Percentiles rank a stretch among this genome's conserved stretches.
Evolutionary conservation across 331 rosid genomes (phyloP).

Genomic region (Rosa hybrid): DNA sequence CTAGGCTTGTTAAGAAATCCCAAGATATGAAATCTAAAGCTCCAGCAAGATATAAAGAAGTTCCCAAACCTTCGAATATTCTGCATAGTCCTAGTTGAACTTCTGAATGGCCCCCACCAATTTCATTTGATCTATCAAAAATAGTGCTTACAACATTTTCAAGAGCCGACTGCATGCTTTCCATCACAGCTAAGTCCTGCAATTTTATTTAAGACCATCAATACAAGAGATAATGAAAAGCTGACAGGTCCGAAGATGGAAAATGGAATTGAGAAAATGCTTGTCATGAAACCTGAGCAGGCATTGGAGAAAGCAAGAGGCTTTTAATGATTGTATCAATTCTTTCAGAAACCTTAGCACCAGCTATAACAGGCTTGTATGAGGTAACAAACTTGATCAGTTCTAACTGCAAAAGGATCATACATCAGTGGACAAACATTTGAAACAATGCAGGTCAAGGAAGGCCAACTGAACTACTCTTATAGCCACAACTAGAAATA

Average conservation of each 20-base stretch:
- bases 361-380: conserved; percentile 78
- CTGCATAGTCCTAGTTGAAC: conserved; percentile 62
- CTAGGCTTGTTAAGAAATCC: conserved; percentile 18
- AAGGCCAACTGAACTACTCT: not conserved
- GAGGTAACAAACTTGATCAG: conserved; percentile 76
- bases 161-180: conserved; percentile 85
- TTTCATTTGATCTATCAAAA: conserved; percentile 75
- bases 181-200: conserved; percentile 82
- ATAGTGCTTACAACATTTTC: conserved; percentile 73
- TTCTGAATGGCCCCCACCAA: conserved; percentile 54
- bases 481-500: not conserved
- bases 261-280: conserved; percentile 9
- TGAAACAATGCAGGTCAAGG: not conserved
- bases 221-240: conserved; percentile 19
- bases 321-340: conserved; percentile 58
- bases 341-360: conserved; percentile 74
- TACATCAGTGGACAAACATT: conserved; percentile 26
- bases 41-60: conserved; percentile 17
- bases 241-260: conserved; percentile 20
- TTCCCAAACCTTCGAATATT: conserved; percentile 74
- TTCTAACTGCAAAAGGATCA: conserved; percentile 69
- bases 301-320: conserved; percentile 58
- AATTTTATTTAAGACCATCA: conserved; percentile 22
- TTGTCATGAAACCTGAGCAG: conserved; percentile 62
- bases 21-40: conserved; percentile 19